Base-by-base conservation (phyloP, 1,284 basidiomycete genomes). In the Trichosporon ovoides region DNA sequence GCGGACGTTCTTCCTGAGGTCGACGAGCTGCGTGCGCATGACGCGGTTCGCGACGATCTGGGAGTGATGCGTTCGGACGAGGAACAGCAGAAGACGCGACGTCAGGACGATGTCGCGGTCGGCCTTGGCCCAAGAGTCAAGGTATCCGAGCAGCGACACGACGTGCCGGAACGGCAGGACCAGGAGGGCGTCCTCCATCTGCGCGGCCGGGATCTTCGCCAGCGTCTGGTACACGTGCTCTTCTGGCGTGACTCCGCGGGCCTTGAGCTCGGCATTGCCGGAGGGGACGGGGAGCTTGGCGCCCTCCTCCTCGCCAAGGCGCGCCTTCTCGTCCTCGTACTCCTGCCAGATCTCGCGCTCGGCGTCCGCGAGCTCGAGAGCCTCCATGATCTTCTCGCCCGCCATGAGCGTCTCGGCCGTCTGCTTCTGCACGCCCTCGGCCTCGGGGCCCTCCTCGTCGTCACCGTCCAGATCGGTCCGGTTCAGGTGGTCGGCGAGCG, bases 341-440 rank as follows among this genome's bases (percentile, higher is more conserved):
- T 69, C 88, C 81, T 70, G 89, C 90, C 85, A 80, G 9, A 80
- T 77, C 20, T 81, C 81, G 36, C 86, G 80, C 69, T 97, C 96
- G 3, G 76, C 81, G 68, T 96, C 92, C 10, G 91, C 90, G 50
- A 97, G 81, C 61, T 93, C 90, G 38, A 99, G 80, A 1, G 96
- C 95, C 74, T 98, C 95, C 76, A 97, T 87, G 72, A 98, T 91
- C 56, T 87, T 86, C 76, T 99, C 96, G 53, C 96, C 95, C 0
- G 93, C 91, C 91, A 97, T 97, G 57, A 98, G 83, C 2, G 94
- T 97, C 75, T 97, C 93, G 11, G 84, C 84, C 3, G 94, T 98
- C 74, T 93, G 88, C 77, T 98, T 98, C 50, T 84, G 83, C 5
- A 98, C 94, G 0, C 82, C 81, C 38, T 84, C 84, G 77, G 96